Percentiles rank a stretch among this genome's conserved stretches.
These are phyloP conservation scores for Avicennia marina DNA, from an alignment of 257 asterid species.

Conservation along the genomic window DNA sequence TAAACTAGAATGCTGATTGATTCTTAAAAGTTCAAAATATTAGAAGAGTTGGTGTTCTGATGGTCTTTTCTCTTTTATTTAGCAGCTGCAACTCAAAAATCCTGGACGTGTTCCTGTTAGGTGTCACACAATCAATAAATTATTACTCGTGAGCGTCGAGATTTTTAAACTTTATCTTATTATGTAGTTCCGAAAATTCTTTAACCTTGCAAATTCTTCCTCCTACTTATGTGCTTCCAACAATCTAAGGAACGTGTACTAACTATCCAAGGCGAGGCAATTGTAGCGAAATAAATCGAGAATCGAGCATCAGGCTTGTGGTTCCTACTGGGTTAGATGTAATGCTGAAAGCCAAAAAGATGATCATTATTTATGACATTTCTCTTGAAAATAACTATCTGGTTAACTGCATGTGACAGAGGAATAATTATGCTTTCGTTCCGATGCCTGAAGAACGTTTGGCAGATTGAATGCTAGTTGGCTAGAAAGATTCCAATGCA, in stretches of 20 bases:
- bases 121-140: not conserved
- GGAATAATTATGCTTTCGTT: not conserved
- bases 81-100: not conserved
- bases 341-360: constrained; percentile 1
- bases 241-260: not conserved
- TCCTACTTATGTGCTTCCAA: not conserved
- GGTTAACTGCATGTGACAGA: not conserved
- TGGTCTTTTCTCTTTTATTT: constrained; percentile 5
- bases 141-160: not conserved
- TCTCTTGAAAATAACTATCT: not conserved
- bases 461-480: no score
- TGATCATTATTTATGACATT: not conserved
- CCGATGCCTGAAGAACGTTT: not conserved
- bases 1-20: not conserved
- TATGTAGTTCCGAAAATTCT: not conserved
- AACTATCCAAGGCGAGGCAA: not conserved
- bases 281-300: no score
- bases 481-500: no score
- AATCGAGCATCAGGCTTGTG: constrained; percentile 14
- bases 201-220: not conserved
- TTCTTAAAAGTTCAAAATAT: not conserved
- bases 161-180: not conserved
- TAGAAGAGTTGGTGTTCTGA: constrained; percentile 4
- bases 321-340: not conserved
- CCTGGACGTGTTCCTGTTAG: not conserved